Evolutionary conservation across 2,329 filamentous ascomycete species (phyloP), one percentile per base, ranked within the genome.

Genomic region (Ophiosphaerella herpotricha): DNA sequence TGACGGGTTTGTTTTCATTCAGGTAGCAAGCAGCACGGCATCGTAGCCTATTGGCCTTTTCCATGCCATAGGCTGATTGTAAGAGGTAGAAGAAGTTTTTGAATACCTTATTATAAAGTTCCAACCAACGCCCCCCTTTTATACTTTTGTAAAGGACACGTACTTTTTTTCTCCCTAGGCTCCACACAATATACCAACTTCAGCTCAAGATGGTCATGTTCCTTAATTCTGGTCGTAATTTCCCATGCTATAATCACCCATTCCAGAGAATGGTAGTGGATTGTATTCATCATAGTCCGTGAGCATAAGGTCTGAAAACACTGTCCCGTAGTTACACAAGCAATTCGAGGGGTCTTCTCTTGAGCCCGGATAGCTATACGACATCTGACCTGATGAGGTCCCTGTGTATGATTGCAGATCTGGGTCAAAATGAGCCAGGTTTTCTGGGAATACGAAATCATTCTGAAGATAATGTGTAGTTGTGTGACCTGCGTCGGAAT

Each of bases 251-350:
- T 38, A 23, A 23, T 37, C 34, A 14, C 26, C 13, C 4, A 9
- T 23, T 16, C 32, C 18, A 29, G 40, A 42, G 6, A 14, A 16
- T 13, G 45, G 34, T 13, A 60, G 45, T 9, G 56, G 43, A 44
- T 57, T 53, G 3, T 54, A 39, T 38, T 62, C 52, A 43, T 62
- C 59, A 39, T 58, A 62, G 5, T 31, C 54, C 18, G 57, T 59
- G 13, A 59, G 31, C 12, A 62, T 54, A 7, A 54, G 39, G 9
- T 54, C 51, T 11, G 55, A 46, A 13, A 57, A 52, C 14, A 18
- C 36, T 7, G 23, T 13, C 2, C 31, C 14, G 16, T 11, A 23
- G 8, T 13, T 36, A 7, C 32, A 23, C 23, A 14, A 41, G 13
- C 4, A 13, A n/a, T 36, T 32, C 5, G 21, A 36, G 5, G 26